These are phyloP conservation scores for Cotoneaster glaucophyllus DNA, from an alignment of 306 rosid species.

Conservation along the genomic window DNA sequence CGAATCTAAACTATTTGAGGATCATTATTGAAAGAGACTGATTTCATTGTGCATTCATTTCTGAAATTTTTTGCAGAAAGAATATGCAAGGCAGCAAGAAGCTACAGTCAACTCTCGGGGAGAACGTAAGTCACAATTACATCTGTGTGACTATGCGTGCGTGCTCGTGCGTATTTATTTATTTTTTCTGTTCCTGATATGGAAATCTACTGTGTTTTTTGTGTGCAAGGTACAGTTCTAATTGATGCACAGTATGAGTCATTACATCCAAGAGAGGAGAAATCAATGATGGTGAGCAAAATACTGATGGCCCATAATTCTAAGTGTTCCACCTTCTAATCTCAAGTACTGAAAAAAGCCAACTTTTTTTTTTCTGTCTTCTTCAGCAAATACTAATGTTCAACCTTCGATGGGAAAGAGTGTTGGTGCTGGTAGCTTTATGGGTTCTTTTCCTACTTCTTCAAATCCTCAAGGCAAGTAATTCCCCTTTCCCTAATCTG, in stretches of 20 bases:
- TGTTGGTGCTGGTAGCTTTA: constrained; percentile 35
- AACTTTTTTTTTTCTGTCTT: not conserved
- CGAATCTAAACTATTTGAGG: not conserved
- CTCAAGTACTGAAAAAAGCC: not conserved
- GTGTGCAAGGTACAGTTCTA: constrained; percentile 39
- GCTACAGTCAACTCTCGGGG: constrained; percentile 34
- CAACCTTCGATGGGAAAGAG: constrained; percentile 69
- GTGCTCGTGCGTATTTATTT: not conserved
- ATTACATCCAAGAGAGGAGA: constrained; percentile 50
- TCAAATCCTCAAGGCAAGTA: constrained; percentile 66
- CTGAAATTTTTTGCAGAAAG: constrained; percentile 38
- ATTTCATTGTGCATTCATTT: not conserved
- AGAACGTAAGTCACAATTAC: constrained; percentile 31
- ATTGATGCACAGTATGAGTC: constrained; percentile 47
- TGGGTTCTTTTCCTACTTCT: constrained; percentile 65
- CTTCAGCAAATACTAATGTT: constrained; percentile 54
- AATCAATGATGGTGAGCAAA: constrained; percentile 44
- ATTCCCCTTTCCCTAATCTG: not conserved
- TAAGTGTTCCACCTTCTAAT: not conserved
- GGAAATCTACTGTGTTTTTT: not conserved
- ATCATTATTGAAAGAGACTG: not conserved
- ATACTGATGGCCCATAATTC: not conserved
- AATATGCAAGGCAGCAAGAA: constrained; percentile 27
- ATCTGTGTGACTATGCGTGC: not conserved
- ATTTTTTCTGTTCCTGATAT: not conserved